These are phyloP conservation scores for Podospora conica DNA, from an alignment of 495 filamentous ascomycete species.

Conservation along the genomic window DNA sequence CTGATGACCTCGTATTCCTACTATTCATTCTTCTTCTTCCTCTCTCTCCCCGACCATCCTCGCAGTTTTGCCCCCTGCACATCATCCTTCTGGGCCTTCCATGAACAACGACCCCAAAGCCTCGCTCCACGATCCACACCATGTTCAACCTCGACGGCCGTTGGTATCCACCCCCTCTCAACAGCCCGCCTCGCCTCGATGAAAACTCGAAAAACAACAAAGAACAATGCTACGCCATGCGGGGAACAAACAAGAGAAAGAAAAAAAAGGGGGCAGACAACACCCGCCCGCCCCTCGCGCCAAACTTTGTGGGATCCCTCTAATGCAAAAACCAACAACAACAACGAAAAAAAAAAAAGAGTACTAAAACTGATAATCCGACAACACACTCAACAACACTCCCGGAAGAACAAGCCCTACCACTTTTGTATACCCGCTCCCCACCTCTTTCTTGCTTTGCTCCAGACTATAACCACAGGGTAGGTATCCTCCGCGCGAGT, in stretches of 20 bases:
- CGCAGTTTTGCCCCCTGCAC: no score
- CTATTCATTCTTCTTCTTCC: no score
- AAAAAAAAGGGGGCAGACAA: background rate
- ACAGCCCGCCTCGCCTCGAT: background rate
- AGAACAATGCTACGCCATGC: conserved; percentile 9
- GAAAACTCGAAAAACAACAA: conserved; percentile 5
- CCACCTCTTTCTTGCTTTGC: background rate
- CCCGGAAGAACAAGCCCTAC: conserved; percentile 12
- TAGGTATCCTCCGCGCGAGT: no score
- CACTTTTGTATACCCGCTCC: conserved; percentile 14
- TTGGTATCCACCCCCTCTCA: background rate
- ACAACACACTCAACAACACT: background rate
- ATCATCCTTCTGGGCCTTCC: no score
- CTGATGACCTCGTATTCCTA: no score
- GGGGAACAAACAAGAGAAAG: background rate
- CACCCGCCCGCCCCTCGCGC: background rate
- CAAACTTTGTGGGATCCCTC: conserved; percentile 3
- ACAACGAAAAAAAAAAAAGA: background rate
- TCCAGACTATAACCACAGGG: background rate
- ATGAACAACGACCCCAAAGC: no score
- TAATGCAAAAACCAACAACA: conserved; percentile 17
- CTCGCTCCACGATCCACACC: background rate
- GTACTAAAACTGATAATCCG: conserved; percentile 7
- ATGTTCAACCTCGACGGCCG: no score
- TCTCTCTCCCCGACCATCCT: no score